Percentiles rank a stretch among this genome's conserved stretches.
These are phyloP conservation scores for Septoria petroselini DNA, from an alignment of 2,329 filamentous ascomycete species.

Conservation along the genomic window DNA sequence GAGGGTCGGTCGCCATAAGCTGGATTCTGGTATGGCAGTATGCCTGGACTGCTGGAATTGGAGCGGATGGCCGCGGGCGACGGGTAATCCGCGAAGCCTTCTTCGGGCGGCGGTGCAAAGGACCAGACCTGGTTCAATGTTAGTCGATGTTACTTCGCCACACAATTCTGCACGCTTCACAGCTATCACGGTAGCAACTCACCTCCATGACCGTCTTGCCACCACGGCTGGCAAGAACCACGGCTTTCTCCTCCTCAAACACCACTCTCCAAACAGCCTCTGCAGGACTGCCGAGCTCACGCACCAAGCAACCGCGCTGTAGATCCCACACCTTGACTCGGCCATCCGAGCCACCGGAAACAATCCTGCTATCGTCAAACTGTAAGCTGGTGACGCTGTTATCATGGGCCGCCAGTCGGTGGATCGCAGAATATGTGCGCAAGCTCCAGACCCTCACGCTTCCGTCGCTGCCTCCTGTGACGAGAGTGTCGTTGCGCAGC, in stretches of 20 bases:
- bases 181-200: background rate
- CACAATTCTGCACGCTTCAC: too few species aligned
- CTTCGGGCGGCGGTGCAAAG: conserved; percentile 79
- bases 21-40: conserved; percentile 33
- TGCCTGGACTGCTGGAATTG: conserved; percentile 21
- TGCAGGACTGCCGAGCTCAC: conserved; percentile 85
- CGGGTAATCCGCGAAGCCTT: conserved; percentile 18
- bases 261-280: conserved; percentile 97
- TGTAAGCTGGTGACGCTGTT: conserved; percentile 97
- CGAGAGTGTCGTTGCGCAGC: conserved; percentile 89
- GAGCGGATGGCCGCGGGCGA: conserved; percentile 18
- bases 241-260: conserved; percentile 97
- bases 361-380: conserved; percentile 92
- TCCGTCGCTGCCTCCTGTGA: conserved; percentile 93
- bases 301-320: conserved; percentile 82
- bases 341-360: conserved; percentile 95
- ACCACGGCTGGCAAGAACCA: conserved; percentile 83
- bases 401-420: conserved; percentile 91
- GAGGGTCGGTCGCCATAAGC: conserved; percentile 30
- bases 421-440: conserved; percentile 84
- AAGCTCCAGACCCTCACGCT: conserved; percentile 96
- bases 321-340: conserved; percentile 98
- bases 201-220: conserved; percentile 97
- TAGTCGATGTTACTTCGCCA: conserved; percentile 16
- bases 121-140: conserved; percentile 73